Percentiles rank a stretch among this genome's conserved stretches.
Conservation (phyloP, 768 basidiomycete species). For the Roridomyces roridus region DNA sequence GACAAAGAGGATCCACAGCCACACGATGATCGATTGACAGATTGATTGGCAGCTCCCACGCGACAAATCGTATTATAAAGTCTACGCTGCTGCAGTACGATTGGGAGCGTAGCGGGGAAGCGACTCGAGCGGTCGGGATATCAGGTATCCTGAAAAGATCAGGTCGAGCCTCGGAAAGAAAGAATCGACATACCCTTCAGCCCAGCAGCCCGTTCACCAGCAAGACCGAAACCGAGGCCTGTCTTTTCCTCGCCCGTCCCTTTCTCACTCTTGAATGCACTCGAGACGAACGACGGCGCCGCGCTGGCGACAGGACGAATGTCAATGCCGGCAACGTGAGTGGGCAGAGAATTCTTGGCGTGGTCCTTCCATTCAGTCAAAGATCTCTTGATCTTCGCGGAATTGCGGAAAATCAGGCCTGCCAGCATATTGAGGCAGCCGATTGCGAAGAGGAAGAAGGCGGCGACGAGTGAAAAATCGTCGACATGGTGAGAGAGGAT, state of each 20-base stretch:
- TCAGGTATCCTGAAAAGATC: slow-evolving; percentile 50
- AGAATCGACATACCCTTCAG: slow-evolving; percentile 51
- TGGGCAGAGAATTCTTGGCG: slow-evolving; percentile 58
- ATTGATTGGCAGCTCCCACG: too few relatives aligned
- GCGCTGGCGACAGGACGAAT: slow-evolving; percentile 40
- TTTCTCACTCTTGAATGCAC: slow-evolving; percentile 37
- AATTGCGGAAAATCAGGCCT: slow-evolving; percentile 74
- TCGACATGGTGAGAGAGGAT: slow-evolving; percentile 83
- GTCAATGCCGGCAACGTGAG: slow-evolving; percentile 46
- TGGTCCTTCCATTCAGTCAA: slow-evolving; percentile 69
- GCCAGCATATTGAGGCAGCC: slow-evolving; percentile 89
- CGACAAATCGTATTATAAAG: neutral
- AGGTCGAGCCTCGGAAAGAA: slow-evolving; percentile 1
- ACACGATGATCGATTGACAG: too few relatives aligned
- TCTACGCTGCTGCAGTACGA: slow-evolving; percentile 26
- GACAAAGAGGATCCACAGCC: too few relatives aligned
- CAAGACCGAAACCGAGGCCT: slow-evolving; percentile 80
- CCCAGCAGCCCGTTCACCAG: slow-evolving; percentile 76
- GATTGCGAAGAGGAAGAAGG: slow-evolving; percentile 90
- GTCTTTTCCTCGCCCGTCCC: slow-evolving; percentile 37
- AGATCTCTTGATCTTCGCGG: slow-evolving; percentile 65
- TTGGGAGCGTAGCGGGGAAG: slow-evolving; percentile 63
- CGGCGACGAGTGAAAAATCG: slow-evolving; percentile 87
- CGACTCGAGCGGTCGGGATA: slow-evolving; percentile 66
- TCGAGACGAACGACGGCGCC: slow-evolving; percentile 45